Evolutionary conservation across 2,329 filamentous ascomycete genomes (phyloP), one percentile per base, ranked within the genome.

Genomic region (Cercospora sp.): DNA sequence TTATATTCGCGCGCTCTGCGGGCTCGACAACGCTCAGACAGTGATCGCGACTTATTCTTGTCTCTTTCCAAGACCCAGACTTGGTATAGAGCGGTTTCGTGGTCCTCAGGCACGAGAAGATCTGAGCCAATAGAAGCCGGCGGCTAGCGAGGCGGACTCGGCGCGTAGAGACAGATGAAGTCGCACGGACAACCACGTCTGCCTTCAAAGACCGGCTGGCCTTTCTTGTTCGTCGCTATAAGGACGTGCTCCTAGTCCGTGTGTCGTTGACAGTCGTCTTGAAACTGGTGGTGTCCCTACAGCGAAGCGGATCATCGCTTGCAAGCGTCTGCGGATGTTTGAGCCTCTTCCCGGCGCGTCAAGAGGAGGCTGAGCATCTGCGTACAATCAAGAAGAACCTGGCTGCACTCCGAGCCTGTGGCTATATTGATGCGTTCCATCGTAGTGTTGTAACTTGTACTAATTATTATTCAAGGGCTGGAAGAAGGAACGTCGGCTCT

Each of bases 311-410:
- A 63, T 66, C 48, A 58, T 57, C 58, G 42, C 12, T 64, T 53
- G 23, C 60, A 67, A 67, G 71, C 69, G 69, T 71, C 69, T 72
- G 66, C 68, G 72, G 73, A 68, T 69, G 73, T 73, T 65, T 73
- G 60, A 66, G 48, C 31, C 28, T 26, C 51, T 13, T 68, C 65
- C 70, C 62, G 65, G 68, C 66, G 66, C 62, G 58, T 53, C 60
- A n/a, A 36, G 28, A 18, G 16, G 66, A 65, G 66, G 63, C 66
- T 68, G 62, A 62, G 66, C 57, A n/a, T 55, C 48, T 55, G 48
- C 13, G 5, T 55, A 28, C 48, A 26, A 9, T 26, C 23, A 28
- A 53, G 48, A 16, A 28, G 23, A 28, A 28, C 5, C 23, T 55
- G 23, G 5, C 4, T 28, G 20, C 42, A 18, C 20, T 8, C 28